Base-by-base conservation (phyloP, 768 basidiomycete genomes). In the Asterophora lycoperdoides region DNA sequence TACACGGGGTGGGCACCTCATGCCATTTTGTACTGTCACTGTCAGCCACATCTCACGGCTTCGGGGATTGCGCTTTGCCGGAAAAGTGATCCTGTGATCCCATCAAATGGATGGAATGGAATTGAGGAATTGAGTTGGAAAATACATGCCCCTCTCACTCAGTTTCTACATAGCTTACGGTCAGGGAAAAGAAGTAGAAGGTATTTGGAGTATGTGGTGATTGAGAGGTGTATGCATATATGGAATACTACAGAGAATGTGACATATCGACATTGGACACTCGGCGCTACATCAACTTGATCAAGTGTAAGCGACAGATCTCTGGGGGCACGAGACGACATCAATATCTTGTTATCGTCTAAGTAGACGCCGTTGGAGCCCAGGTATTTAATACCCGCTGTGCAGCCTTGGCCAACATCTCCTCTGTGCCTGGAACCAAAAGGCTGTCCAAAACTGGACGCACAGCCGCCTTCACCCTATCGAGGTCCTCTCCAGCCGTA, bases 381-480 rank as follows among this genome's bases (percentile, higher is more conserved):
- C 74, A 77, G 20, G 61, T 55, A 48, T 74, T 72, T 19, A 76
- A 49, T 23, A 77, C 62, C 41, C 71, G 66, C 42, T 67, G 69
- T 13, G 68, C 64, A 0, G 68, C 67, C 37, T 70, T 73, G 29
- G 56, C 59, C 35, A 80, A 46, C 59, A 73, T 69, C 44, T 73
- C 76, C 36, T 72, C 72, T 37, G 67, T 70, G n/a, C 61, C 68
- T 55, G 73, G 60, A 28, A 67, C 59, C 47, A 75, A 73, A n/a
- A 80, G 57, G 51, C 74, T 75, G 52, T 79, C 74, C 29, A 89
- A 58, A 17, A 77, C 73, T 8, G 78, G 73, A 41, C 69, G 64
- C 19, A 78, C 68, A 37, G 66, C 65, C 5, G 75, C 77, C 64
- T 82, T 80, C 44, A 89, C 59, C 29, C 63, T 67, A 19, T 67